A percentile compares a stretch with the other conserved stretches of the same genome.
These are phyloP conservation scores for Aspergillus diversus DNA, from an alignment of 495 filamentous ascomycete genomes.

Conservation along the genomic window DNA sequence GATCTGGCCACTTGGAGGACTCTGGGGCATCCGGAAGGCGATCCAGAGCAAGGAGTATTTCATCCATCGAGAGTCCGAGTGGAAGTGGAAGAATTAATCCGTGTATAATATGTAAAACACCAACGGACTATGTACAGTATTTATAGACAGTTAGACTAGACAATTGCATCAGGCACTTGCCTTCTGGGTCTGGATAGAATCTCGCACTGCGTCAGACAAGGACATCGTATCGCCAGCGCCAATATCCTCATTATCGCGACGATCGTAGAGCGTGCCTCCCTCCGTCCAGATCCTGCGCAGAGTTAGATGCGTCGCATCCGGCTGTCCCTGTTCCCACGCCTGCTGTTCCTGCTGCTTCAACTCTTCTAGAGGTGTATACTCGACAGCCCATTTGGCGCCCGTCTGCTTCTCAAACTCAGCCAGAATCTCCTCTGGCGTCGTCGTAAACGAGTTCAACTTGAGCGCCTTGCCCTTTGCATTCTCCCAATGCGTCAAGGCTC, in stretches of 20 bases:
- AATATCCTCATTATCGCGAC: constrained; percentile 66
- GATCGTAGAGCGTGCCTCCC: constrained; percentile 69
- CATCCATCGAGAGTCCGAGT: constrained; percentile 56
- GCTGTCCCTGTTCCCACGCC: constrained; percentile 56
- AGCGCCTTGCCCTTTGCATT: constrained; percentile 57
- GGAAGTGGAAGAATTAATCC: constrained; percentile 16
- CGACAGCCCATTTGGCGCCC: constrained; percentile 52
- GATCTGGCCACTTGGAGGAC: constrained; percentile 53
- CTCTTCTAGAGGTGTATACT: constrained; percentile 53
- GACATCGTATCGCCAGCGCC: constrained; percentile 49
- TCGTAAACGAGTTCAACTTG: constrained; percentile 71
- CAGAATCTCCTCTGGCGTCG: constrained; percentile 62
- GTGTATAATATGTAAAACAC: background rate
- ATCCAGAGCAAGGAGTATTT: constrained; percentile 60
- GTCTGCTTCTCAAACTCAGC: constrained; percentile 70
- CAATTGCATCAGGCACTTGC: background rate
- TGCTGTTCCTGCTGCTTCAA: constrained; percentile 56
- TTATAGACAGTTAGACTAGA: background rate
- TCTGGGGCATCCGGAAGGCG: constrained; percentile 59
- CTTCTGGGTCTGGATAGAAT: constrained; percentile 29
- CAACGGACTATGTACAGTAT: constrained; percentile 1
- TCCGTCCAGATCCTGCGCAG: constrained; percentile 71
- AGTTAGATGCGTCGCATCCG: constrained; percentile 58
- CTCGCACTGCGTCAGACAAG: constrained; percentile 45
- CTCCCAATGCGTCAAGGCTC: constrained; percentile 58